phyloP scores from a whole-genome alignment of 495 filamentous ascomycete genomes.

The Trichoderma asperelloides region DNA sequence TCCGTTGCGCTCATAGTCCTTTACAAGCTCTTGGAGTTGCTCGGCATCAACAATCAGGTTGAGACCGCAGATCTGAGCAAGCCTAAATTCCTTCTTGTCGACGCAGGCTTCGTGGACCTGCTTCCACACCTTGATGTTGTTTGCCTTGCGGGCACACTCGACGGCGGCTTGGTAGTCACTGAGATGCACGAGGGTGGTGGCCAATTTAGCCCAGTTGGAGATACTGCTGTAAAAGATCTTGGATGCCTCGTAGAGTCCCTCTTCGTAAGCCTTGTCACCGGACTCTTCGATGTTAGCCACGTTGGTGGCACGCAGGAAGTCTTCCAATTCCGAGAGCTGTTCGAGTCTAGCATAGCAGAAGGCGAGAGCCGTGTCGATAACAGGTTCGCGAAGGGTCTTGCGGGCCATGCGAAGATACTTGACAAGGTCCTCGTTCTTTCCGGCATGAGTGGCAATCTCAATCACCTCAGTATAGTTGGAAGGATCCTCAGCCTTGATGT shows the following conservation, averaged over 20 bases:
- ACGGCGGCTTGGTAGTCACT: slow-evolving; percentile 97
- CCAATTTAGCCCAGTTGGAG: slow-evolving; percentile 99
- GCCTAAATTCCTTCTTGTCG: slow-evolving; percentile 96
- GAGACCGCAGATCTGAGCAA: slow-evolving; percentile 97
- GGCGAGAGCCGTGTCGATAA: slow-evolving; percentile 86
- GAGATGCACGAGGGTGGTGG: slow-evolving; percentile 91
- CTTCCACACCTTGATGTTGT: slow-evolving; percentile 99
- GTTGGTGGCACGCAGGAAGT: slow-evolving; percentile 90
- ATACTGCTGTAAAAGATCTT: slow-evolving; percentile 99
- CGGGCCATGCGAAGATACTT: slow-evolving; percentile 96
- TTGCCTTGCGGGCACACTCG: slow-evolving; percentile 96
- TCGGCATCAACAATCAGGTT: slow-evolving; percentile 98
- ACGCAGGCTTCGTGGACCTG: slow-evolving; percentile 97
- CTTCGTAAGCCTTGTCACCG: slow-evolving; percentile 94
- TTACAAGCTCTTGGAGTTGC: slow-evolving; percentile 85
- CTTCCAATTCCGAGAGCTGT: slow-evolving; percentile 87
- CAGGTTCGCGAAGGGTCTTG: slow-evolving; percentile 88
- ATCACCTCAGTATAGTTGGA: slow-evolving; percentile 94
- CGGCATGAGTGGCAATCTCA: slow-evolving; percentile 88
- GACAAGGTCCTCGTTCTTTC: slow-evolving; percentile 96
- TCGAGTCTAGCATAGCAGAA: slow-evolving; percentile 89
- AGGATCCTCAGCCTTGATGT: slow-evolving; percentile 89
- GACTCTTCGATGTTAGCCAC: slow-evolving; percentile 92
- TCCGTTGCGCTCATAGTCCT: slow-evolving; percentile 92
- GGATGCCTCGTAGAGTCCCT: slow-evolving; percentile 89